Evolutionary conservation across 495 filamentous ascomycete species (phyloP), one percentile per base, ranked within the genome.

Genomic region (Neurospora sp.): DNA sequence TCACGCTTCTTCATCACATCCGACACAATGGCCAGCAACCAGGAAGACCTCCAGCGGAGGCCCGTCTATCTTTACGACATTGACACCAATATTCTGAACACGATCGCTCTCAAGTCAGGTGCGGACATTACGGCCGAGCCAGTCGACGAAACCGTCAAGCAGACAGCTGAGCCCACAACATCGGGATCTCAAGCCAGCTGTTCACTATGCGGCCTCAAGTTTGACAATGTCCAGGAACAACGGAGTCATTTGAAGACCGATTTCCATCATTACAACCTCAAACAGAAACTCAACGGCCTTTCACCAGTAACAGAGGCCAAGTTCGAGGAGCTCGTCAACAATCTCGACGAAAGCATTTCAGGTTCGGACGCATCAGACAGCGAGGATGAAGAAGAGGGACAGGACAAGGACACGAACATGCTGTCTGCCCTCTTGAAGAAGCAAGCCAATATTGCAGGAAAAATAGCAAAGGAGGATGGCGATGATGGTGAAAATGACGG

Each of bases 261-360:
- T 80, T 86, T 95, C 69, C 96, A 99, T 81, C 87, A 91, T 72
- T 98, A 97, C 81, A 99, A 99, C 79, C 80, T 98, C 69, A 98
- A 97, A 81, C 93, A 92, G 78, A 95, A 92, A 83, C 81, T 97
- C 41, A 87, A 90, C 71, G 93, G 92, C 0, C 86, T 84, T 66
- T 85, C 84, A 12, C 83, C 90, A 0, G 90, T 97, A 1, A 86
- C 88, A 12, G 96, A 98, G 73, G 76, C 77, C 12, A 92, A 97
- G 62, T 98, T 98, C 72, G 91, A 93, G 76, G 92, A 90, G 78
- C 87, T 98, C 14, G 84, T 98, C 12, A 93, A 90, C 20, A 89
- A 93, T 42, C 85, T 97, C 23, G 90, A 97, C 73, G 94, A 97
- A 80, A 97, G 95, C 74, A 90, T 98, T 73, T 98, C 95, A 7